Base-by-base conservation (phyloP, 2,329 filamentous ascomycete genomes). In the Exserohilum turcica region DNA sequence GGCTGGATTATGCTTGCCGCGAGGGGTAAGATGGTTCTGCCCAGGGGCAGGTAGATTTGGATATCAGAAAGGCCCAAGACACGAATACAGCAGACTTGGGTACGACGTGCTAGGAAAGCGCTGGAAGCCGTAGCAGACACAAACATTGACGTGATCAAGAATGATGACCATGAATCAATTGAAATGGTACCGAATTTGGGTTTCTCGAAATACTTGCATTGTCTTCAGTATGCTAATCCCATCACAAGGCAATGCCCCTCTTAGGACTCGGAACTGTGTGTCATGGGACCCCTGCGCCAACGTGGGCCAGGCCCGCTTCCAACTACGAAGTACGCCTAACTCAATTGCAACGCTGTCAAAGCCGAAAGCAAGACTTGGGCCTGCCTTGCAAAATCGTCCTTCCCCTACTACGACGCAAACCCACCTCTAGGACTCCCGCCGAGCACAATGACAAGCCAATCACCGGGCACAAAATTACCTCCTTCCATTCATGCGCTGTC, bases 1-100 rank as follows among this genome's bases (percentile, higher is more conserved):
- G 86, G 86, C 0, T 89, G 85, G 86, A 68, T 83, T 46, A 79
- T 77, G 42, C 60, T 81, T 50, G 78, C 76, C 9, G 71, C 79
- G 42, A 72, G 61, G 36, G 72, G 66, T 16, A 53, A 42, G 28
- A 38, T 53, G 50, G 50, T 53, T 28, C 19, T 28, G 7, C n/a
- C 45, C 15, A 33, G 43, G 27, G 24, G 31, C 7, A 53, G 50
- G 45, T 49, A 42, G 38, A 37, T 21, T 28, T 9, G 12, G 10
- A 21, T 21, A 31, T 13, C 7, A 28, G 16, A 21, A 37, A 36
- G 31, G 6, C 42, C 27, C 6, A 32, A 27, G 16, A 15, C 24
- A 28, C 24, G 31, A 7, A 28, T 46, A n/a, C 15, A n/a, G 16
- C 19, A 19, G n/a, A 27, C 13, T 18, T 24, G 19, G 27, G 28